Evolutionary conservation across 2,329 filamentous ascomycete genomes (phyloP).

Genomic region (Aschersonia sp.): DNA sequence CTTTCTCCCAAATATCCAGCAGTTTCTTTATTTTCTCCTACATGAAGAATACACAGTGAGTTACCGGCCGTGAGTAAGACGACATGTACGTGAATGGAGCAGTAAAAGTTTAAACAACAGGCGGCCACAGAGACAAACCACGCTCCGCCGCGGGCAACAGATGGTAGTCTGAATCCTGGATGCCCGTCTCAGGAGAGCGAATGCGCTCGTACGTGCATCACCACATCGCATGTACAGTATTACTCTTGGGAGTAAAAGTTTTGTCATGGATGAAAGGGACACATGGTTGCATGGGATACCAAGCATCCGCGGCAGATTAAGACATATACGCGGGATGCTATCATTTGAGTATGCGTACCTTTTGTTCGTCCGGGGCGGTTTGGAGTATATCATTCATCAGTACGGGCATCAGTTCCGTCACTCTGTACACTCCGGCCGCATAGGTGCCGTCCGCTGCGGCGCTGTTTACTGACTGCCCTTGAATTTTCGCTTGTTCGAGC

Average conservation of each 20-base stretch:
- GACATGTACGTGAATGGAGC: too few relatives aligned
- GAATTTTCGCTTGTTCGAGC: conserved; percentile 85
- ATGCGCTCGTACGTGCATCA: too few relatives aligned
- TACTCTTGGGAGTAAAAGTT: not conserved
- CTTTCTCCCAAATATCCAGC: conserved; percentile 95
- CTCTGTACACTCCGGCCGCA: conserved; percentile 88
- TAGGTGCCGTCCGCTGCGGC: conserved; percentile 81
- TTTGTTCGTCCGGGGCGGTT: conserved; percentile 83
- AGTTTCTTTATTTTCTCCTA: conserved; percentile 92
- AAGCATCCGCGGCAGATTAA: not conserved
- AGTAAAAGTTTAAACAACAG: too few relatives aligned
- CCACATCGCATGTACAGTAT: conserved; percentile 2
- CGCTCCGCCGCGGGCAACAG: too few relatives aligned
- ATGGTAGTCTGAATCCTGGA: too few relatives aligned
- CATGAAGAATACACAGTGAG: conserved; percentile 29
- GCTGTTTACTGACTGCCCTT: conserved; percentile 68
- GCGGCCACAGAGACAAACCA: too few relatives aligned
- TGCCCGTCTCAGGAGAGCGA: too few relatives aligned
- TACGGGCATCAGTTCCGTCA: conserved; percentile 85
- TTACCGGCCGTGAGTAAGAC: conserved; percentile 11
- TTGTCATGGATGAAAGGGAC: too few relatives aligned
- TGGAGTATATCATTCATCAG: conserved; percentile 93
- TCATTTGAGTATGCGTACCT: conserved; percentile 53
- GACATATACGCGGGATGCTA: not conserved
- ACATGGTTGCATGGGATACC: too few relatives aligned